Percentiles rank a stretch among this genome's conserved stretches.
Evolutionary conservation across 2,329 filamentous ascomycete genomes (phyloP).

Genomic region (Trichoderma guizhouense): DNA sequence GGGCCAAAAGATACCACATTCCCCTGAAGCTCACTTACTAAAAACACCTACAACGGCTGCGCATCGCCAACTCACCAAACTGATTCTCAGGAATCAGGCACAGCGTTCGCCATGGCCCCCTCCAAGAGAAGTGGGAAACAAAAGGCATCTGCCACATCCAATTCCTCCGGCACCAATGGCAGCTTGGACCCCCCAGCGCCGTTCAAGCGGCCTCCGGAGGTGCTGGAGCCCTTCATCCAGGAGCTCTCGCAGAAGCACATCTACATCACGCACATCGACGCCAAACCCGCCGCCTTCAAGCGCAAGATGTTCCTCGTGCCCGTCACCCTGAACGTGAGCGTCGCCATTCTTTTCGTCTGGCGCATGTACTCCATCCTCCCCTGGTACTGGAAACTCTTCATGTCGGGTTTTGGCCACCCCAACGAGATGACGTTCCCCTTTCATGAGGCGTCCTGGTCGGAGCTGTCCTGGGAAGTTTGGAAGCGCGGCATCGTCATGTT

Average conservation of each 20-base stretch:
- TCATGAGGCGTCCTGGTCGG: constrained; percentile 51
- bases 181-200: constrained; percentile 52
- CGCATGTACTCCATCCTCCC: constrained; percentile 67
- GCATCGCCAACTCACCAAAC: not conserved
- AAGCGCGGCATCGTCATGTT: constrained; percentile 64
- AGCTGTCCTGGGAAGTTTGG: constrained; percentile 55
- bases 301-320: constrained; percentile 79
- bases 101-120: constrained; percentile 29
- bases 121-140: constrained; percentile 34
- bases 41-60: not conserved
- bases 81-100: not conserved
- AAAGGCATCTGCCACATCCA: constrained; percentile 24
- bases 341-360: constrained; percentile 62
- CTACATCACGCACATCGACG: constrained; percentile 83
- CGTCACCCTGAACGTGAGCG: constrained; percentile 67
- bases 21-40: constrained; percentile 1
- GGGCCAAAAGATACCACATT: not conserved
- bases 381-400: constrained; percentile 67
- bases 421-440: constrained; percentile 66
- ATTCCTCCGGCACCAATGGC: constrained; percentile 27
- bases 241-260: constrained; percentile 66
- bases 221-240: constrained; percentile 63
- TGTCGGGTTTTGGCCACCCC: constrained; percentile 60
- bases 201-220: constrained; percentile 63
- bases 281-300: constrained; percentile 67